Base-by-base conservation (phyloP, 257 asterid genomes). In the Forsythia viridissima region DNA sequence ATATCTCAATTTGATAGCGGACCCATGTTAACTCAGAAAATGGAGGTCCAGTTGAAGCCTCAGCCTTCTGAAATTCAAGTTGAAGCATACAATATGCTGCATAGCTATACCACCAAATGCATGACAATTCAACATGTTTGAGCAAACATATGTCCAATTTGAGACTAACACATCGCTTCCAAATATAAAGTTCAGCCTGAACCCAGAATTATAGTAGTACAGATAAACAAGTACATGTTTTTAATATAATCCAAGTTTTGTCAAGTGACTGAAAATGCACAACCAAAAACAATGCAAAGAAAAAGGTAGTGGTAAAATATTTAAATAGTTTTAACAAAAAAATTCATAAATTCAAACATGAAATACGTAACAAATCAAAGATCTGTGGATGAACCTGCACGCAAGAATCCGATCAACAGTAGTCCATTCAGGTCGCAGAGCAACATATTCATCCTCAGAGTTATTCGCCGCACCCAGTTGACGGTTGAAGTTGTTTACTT, bases 401-500 rank as follows among this genome's bases (percentile, higher is more conserved):
- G 96, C 88, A 81, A 96, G 89, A 85, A 96, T 81, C 71, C 99
- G 94, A 79, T 96, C 97, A 78, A 93, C 97, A 38, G 97, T 89
- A 8, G 97, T 96, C 99, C 99, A 96, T 30, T 96, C 99, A 3
- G 97, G 92, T 81, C 98, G 92, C 78, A 96, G 89, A 72, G 98
- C 91, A 51, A 90, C 86, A 76, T 70, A 86, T 42, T 96, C 99
- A 82, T 94, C 99, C 38, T 90, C 98, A 61, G 89, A 74, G 77
- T 85, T 89, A 85, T 81, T 89, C 20, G 88, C 79, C 21, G 96
- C 85, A 20, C 92, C 86, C 85, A 89, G 82, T 81, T 92, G 99
- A 42, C 83, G 90, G 77, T 91, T 87, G 79, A 92, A 96, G 79
- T 96, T 89, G 85, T 92, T 96, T 10, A 96, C 94, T 86, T 92